Evolutionary conservation across 768 basidiomycete species (phyloP), one percentile per base, ranked within the genome.

Genomic region (Mycena rosella): DNA sequence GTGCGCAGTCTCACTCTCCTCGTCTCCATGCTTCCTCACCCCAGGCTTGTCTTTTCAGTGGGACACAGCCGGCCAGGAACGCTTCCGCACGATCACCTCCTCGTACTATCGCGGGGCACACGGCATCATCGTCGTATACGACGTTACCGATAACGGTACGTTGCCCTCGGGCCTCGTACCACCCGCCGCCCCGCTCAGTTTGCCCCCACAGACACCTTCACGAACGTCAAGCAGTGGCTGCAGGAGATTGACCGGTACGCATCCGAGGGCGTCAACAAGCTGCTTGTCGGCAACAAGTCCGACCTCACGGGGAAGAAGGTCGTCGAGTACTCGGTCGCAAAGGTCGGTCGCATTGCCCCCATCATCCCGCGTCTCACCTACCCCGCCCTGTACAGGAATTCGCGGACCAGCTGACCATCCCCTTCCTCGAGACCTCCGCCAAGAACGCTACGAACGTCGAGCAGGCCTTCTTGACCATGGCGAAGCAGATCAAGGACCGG

Each of bases 41-140:
- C 24, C n/a, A n/a, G n/a, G n/a, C n/a, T n/a, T n/a, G n/a, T 29
- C 57, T 60, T 4, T 56, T n/a, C 75, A 99, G 96, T 99, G 97
- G 97, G 97, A 99, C 78, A 99, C 97, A 66, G 96, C 97, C 62
- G 98, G 98, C 34, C 97, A 99, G 84, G 98, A 99, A 83, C 92
- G 96, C 29, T 98, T 98, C 85, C 87, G 97, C 76, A 98, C 98
- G 22, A 99, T 99, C 79, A 99, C 98, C 49, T 96, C 96, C 24
- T 96, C 98, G 14, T 99, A 99, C 82, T 99, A 99, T 86, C 94
- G 98, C 70, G 97, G 97, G 40, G 98, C 98, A 24, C 97, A 98
- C 91, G 98, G 98, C 60, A 99, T 99, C 75, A 86, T 99, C 61
- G 88, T 99, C 63, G 96, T 99, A n/a, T 99, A 98, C 81, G 96